Evolutionary conservation across 352 stramenopile genomes (phyloP), one percentile per base, ranked within the genome.

Genomic region (Phytophthora syringae): DNA sequence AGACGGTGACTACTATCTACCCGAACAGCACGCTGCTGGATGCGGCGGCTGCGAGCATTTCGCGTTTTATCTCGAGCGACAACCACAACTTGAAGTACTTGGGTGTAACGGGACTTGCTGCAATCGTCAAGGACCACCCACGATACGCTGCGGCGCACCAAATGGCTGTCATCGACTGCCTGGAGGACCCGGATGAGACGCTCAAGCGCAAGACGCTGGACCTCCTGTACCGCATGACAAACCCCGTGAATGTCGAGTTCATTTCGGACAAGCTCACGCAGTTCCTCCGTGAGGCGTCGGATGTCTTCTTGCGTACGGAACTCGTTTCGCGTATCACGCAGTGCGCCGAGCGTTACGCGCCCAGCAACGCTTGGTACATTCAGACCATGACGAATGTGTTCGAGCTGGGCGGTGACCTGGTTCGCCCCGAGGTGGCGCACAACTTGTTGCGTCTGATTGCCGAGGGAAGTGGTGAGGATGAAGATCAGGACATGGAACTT

Each of bases 181-280:
- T 99, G 7, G 97, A 99, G 85, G 97, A 99, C 79, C 90, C 94
- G 0, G 98, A 99, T 77, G 98, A 99, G 81, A 99, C 98, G 34
- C 85, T 99, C 18, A 98, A 99, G 84, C 89, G 97, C 48, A 99
- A 99, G 86, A 99, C 97, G 24, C 76, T 99, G 44, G 97, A 99
- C 65, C 65, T 98, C 64, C 74, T 98, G 16, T 98, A 97, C 70
- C 86, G 95, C 64, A 99, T 99, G 97, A 99, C 96, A 21, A 99
- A 99, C 84, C 97, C 97, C 2, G 97, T 99, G 48, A 99, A 99
- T 76, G 97, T 99, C 7, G 97, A 99, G 78, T 99, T 99, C 69
- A 99, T 99, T 74, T 95, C 94, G 3, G 97, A 99, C 53, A 99
- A 99, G 72, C 87, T 99, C 27, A 92, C 99, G 21, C 89, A 98